Evolutionary conservation across 2,329 filamentous ascomycete species (phyloP).

Genomic region (Ascochyta rabiei): DNA sequence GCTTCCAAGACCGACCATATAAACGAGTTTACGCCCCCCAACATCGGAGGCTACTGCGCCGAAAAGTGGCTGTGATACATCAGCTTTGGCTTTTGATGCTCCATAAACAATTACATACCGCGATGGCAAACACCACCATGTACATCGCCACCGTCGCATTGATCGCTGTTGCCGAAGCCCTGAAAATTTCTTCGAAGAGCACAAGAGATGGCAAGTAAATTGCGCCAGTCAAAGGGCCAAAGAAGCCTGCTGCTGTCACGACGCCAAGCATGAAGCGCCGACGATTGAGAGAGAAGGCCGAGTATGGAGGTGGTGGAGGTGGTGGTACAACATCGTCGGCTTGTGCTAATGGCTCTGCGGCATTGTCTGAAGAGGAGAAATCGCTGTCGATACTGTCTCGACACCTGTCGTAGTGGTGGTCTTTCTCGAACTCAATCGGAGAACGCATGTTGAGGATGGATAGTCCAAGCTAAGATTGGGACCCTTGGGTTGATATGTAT

Average conservation of each 20-base stretch:
- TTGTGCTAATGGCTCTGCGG: slow-evolving; percentile 16
- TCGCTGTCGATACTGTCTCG: slow-evolving; percentile 33
- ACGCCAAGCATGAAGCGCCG: slow-evolving; percentile 48
- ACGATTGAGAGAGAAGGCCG: slow-evolving; percentile 46
- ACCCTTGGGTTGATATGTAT: slow-evolving; percentile 22
- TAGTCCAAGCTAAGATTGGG: slow-evolving; percentile 5
- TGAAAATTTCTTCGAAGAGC: slow-evolving; percentile 47
- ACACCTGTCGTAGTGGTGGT: slow-evolving; percentile 26
- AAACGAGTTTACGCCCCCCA: slow-evolving; percentile 50
- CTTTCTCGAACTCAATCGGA: slow-evolving; percentile 34
- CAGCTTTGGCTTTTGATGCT: slow-evolving; percentile 1
- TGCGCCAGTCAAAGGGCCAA: slow-evolving; percentile 53
- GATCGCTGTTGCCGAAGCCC: slow-evolving; percentile 44
- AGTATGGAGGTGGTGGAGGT: slow-evolving; percentile 38
- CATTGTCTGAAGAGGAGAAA: slow-evolving; percentile 21
- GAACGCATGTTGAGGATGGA: slow-evolving; percentile 26
- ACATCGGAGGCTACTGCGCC: slow-evolving; percentile 51
- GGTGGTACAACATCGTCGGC: slow-evolving; percentile 5
- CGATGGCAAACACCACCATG: slow-evolving; percentile 53
- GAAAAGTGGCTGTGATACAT: slow-evolving; percentile 45
- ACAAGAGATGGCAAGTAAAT: slow-evolving; percentile 53
- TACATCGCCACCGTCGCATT: slow-evolving; percentile 56
- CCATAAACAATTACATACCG: slow-evolving; percentile 19
- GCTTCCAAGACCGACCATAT: slow-evolving; percentile 49
- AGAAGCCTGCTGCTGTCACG: slow-evolving; percentile 51